These are phyloP conservation scores for Takakia lepidozioides DNA, from an alignment of 225 moss, liverwort and hornwort species.

Conservation along the genomic window DNA sequence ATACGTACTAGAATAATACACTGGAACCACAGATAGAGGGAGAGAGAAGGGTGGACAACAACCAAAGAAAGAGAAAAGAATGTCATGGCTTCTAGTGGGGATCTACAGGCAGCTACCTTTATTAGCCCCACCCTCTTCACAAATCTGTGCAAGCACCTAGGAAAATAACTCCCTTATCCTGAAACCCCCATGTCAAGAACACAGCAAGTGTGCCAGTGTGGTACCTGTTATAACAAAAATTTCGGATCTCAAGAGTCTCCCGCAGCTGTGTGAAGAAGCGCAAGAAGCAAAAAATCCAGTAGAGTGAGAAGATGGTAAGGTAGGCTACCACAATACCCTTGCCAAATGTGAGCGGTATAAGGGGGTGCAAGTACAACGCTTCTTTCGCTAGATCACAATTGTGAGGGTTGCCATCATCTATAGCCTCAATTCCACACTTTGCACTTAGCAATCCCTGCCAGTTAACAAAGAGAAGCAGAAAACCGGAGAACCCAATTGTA, in stretches of 20 bases:
- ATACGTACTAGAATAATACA: too few species aligned
- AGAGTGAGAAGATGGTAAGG: constrained; percentile 68
- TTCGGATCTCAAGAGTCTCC: constrained; percentile 90
- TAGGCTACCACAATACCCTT: constrained; percentile 72
- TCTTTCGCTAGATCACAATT: constrained; percentile 83
- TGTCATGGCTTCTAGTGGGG: too few species aligned
- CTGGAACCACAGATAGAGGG: too few species aligned
- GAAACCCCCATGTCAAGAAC: too few species aligned
- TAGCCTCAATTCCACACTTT: constrained; percentile 73
- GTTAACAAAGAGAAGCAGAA: constrained; percentile 86
- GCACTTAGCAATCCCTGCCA: constrained; percentile 83
- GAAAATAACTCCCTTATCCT: too few species aligned
- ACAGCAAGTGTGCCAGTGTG: too few species aligned
- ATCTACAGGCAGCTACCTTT: too few species aligned
- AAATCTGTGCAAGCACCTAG: too few species aligned
- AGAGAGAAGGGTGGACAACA: too few species aligned
- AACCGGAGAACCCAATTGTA: constrained; percentile 90
- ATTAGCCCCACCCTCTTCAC: too few species aligned
- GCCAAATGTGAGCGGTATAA: constrained; percentile 59
- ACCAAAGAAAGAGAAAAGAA: too few species aligned
- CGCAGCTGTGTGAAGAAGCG: constrained; percentile 93
- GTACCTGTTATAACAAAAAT: constrained; percentile 90
- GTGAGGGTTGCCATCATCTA: constrained; percentile 66
- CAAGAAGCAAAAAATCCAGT: constrained; percentile 95
- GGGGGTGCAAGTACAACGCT: constrained; percentile 64